Base-by-base conservation (phyloP, 495 filamentous ascomycete species). In the Penicillium pulvis region DNA sequence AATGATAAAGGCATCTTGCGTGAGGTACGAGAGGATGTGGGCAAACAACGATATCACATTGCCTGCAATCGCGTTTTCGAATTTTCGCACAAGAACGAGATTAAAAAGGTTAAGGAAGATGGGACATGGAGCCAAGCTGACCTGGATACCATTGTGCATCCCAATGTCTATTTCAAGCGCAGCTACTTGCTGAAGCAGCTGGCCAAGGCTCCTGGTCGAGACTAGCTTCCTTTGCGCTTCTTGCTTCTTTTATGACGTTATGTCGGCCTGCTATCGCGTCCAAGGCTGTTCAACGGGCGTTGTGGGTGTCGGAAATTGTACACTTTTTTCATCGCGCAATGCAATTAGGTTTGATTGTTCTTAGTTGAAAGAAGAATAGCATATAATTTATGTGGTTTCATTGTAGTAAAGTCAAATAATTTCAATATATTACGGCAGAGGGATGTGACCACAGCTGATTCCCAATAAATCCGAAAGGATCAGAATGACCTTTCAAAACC, bases 21-120 rank as follows among this genome's bases (percentile, higher is more conserved):
- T 53, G 89, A 86, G 10, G 91, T 98, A 12, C 86, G 85, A 63
- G 90, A 96, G 69, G 95, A 99, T 68, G 89, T 93, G 63, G 90
- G 89, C 49, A 91, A 86, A 67, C 87, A 88, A 66, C 86, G 93
- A 62, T 99, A 86, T 62, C 95, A 99, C 71, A 90, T 98, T 68
- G 95, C 94, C 44, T 99, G 95, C 74, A 99, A 97, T 73, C 79
- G 92, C 14, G 94, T 99, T 9, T 99, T 98, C 71, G 95, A 99
- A 63, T 85, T 85, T 64, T 72, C 85, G 17, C 93, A 98, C 73
- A 91, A 88, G 72, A 79, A 74, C n/a, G 91, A 97, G 69, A 84
- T 99, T 56, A 92, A 90, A 75, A 87, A 85, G 67, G 93, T 92
- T 53, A 94, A 91, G 75, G 93, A 98, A 35, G 82, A 86, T 36